Conservation (phyloP, 2,329 filamentous ascomycete genomes). For the Pseudogymnoascus sp. region DNA sequence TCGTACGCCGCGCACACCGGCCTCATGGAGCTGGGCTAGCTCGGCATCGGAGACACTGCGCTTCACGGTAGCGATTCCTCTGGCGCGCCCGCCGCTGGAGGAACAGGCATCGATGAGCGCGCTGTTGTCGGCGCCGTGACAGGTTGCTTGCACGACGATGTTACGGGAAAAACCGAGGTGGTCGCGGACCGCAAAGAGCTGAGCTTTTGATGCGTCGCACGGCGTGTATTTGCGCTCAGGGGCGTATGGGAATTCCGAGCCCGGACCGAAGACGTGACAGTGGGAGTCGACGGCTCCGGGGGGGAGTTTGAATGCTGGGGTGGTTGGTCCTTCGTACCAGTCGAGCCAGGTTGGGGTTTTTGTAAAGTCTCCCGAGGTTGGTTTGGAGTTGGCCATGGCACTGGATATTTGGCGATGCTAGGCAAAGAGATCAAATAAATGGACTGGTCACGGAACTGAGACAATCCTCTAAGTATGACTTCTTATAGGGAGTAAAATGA, state of each 20-base stretch:
- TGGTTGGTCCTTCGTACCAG: neutral
- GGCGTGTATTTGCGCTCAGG: neutral
- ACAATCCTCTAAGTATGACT: neutral
- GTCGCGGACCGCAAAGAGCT: neutral
- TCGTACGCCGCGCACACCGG: constrained; percentile 32
- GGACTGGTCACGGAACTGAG: neutral
- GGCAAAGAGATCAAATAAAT: neutral
- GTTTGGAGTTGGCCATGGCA: constrained; percentile 55
- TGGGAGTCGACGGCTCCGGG: neutral
- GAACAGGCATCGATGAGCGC: neutral
- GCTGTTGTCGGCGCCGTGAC: neutral
- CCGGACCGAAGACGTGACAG: neutral
- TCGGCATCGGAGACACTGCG: constrained; percentile 18
- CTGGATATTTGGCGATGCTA: constrained; percentile 58
- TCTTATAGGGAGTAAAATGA: neutral
- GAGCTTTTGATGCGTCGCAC: neutral
- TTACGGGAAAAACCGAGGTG: neutral
- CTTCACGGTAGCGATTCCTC: neutral
- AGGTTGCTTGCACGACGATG: neutral
- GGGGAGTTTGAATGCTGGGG: neutral
- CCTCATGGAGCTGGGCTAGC: constrained; percentile 24
- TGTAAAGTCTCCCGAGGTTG: constrained; percentile 55
- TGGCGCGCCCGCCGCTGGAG: neutral
- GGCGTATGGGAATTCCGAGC: neutral
- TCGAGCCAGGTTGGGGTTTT: neutral